Evolutionary conservation across 768 basidiomycete genomes (phyloP), one percentile per base, ranked within the genome.

Genomic region (Pholiota molesta): DNA sequence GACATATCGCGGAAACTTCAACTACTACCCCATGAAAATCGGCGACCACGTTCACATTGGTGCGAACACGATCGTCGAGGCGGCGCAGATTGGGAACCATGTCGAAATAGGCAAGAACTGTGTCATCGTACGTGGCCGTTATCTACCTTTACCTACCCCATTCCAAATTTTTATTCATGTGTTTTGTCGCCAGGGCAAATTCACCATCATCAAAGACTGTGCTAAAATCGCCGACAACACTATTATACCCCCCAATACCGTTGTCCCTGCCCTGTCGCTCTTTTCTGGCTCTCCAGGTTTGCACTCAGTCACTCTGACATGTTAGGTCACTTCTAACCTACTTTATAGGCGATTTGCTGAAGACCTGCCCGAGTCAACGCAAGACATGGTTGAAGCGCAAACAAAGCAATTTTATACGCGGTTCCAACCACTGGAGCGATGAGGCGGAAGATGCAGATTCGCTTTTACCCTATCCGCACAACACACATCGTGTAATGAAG

Each of bases 21-120:
- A 98, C 71, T 98, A 96, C 76, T 98, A 99, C 70, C 97, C 97
- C 5, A 94, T 98, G 89, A 95, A 96, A 73, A 88, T 99, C 10
- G 94, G 94, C 2, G 96, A 99, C 75, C 88, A 94, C 71, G 97
- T 99, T 23, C 90, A 97, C 64, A 93, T 99, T 49, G 97, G 96
- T 16, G 86, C 91, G n/a, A 85, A 86, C 65, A 86, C 85, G 45
- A 87, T 99, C 57, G 84, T 99, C 21, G 97, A 99, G 77, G 97
- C 97, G 0, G 95, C 96, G 0, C 91, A 89, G 2, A 95, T 99
- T 53, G 97, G 97, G 3, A 94, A 90, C 69, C 89, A 95, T 66
- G 95, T 97, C 53, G 88, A 95, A 71, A 97, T 99, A 60, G 97
- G 97, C 42, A 93, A 92, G 78, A 94, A 94, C 71, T 97, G 96